Percentiles rank a stretch among this genome's conserved stretches.
Evolutionary conservation across 257 asterid species (phyloP).

Genomic region (Euphrasia confusa): DNA sequence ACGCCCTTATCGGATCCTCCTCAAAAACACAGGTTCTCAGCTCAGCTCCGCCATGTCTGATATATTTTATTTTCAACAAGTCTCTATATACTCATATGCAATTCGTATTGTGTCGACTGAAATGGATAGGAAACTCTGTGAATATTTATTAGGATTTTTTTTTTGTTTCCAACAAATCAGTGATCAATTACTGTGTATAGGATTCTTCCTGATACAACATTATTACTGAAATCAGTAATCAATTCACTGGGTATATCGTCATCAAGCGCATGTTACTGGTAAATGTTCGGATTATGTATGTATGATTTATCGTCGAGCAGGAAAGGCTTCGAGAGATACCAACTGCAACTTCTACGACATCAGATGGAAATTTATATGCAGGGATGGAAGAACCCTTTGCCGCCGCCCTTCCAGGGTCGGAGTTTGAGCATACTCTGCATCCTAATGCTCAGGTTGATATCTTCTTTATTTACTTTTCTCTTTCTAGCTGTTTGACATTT

Average conservation of each 20-base stretch:
- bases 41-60: background rate
- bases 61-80: conserved; percentile 12
- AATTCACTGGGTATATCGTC: conserved; percentile 10
- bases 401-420: conserved; percentile 77
- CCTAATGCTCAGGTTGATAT: conserved; percentile 70
- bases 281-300: background rate
- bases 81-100: background rate
- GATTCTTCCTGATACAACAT: background rate
- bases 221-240: background rate
- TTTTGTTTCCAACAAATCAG: background rate
- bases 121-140: conserved; percentile 12
- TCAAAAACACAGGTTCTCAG: conserved; percentile 79
- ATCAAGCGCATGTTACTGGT: background rate
- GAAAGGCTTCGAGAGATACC: conserved; percentile 94
- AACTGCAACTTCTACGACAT: conserved; percentile 48
- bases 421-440: conserved; percentile 54
- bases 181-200: background rate
- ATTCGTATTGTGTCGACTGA: background rate
- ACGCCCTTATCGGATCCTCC: conserved; percentile 86
- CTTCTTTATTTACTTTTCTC: conserved; percentile 5
- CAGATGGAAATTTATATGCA: conserved; percentile 53
- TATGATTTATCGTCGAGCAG: conserved; percentile 40
- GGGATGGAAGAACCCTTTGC: conserved; percentile 66
- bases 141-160: background rate
- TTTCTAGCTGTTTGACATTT: conserved; percentile 9